phyloP scores from a whole-genome alignment of 768 basidiomycete genomes.

The Dacryopinax spathularia region DNA sequence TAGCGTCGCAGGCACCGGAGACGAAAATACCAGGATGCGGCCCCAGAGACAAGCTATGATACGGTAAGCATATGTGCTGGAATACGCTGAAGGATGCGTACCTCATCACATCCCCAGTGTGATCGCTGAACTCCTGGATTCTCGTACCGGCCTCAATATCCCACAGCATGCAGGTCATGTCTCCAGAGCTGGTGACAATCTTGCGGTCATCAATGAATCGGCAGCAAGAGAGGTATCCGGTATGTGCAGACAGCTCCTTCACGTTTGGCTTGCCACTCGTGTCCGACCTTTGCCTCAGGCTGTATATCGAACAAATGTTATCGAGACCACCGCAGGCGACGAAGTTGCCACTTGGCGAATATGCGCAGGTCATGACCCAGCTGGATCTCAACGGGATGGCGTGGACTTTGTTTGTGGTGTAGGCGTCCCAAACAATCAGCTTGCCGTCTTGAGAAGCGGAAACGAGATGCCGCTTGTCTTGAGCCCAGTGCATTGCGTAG shows the following conservation, averaged over 20 bases:
- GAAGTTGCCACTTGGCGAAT: constrained; percentile 90
- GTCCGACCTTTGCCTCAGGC: constrained; percentile 58
- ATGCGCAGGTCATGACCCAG: constrained; percentile 99
- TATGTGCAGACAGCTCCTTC: constrained; percentile 92
- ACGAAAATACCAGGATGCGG: constrained; percentile 93
- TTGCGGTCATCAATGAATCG: constrained; percentile 97
- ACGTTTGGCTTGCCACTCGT: constrained; percentile 46
- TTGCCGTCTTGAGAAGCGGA: constrained; percentile 99
- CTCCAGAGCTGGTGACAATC: constrained; percentile 93
- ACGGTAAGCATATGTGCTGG: too few relatives aligned
- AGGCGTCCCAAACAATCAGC: constrained; percentile 99
- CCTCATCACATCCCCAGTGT: constrained; percentile 99
- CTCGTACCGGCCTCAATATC: constrained; percentile 96
- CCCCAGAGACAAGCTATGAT: constrained; percentile 70
- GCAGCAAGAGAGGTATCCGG: constrained; percentile 95
- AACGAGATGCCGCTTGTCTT: constrained; percentile 91
- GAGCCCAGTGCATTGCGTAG: constrained; percentile 99
- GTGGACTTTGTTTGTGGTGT: constrained; percentile 99
- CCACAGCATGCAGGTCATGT: constrained; percentile 99
- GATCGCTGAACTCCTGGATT: constrained; percentile 97
- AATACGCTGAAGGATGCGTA: too few relatives aligned
- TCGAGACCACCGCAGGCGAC: constrained; percentile 98
- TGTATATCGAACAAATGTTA: constrained; percentile 99
- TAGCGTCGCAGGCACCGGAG: constrained; percentile 97
- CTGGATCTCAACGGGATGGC: constrained; percentile 94